Conservation (phyloP, 371 early-diverging fungal species). For the Mucor saturninus region DNA sequence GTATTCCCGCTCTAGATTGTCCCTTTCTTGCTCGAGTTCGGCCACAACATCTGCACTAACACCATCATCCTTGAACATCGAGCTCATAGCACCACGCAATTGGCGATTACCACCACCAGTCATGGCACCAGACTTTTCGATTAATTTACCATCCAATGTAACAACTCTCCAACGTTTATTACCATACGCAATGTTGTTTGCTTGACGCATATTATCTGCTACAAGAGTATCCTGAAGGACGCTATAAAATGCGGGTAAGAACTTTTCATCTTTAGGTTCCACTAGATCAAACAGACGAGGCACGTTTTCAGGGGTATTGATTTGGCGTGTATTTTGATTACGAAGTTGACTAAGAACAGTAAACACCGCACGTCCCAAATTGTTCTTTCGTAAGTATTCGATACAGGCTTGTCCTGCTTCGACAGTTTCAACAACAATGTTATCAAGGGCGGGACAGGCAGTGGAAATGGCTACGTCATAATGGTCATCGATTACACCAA, state of each 20-base stretch:
- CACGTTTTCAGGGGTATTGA: conserved; percentile 81
- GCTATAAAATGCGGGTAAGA: conserved; percentile 90
- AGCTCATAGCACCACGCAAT: conserved; percentile 86
- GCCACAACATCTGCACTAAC: conserved; percentile 65
- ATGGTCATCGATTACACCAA: conserved; percentile 94
- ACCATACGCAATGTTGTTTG: conserved; percentile 91
- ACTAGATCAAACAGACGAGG: conserved; percentile 94
- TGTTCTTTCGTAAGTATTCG: conserved; percentile 84
- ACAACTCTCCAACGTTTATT: conserved; percentile 91
- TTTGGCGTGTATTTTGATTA: conserved; percentile 47
- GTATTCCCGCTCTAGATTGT: conserved; percentile 61
- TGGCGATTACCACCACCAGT: conserved; percentile 89
- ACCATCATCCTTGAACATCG: conserved; percentile 65
- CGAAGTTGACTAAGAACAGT: conserved; percentile 86
- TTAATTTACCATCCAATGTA: conserved; percentile 95
- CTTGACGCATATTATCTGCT: conserved; percentile 87
- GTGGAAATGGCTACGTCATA: conserved; percentile 98
- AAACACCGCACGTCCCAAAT: conserved; percentile 92
- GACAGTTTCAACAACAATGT: conserved; percentile 97
- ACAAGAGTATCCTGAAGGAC: conserved; percentile 94
- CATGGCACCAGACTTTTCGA: conserved; percentile 98
- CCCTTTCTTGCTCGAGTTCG: conserved; percentile 60
- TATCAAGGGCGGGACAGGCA: conserved; percentile 85
- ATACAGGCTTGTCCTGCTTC: conserved; percentile 93
- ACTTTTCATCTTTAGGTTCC: conserved; percentile 74